Base-by-base conservation (phyloP, 345 rosid genomes). In the Carallia pectinifolia region DNA sequence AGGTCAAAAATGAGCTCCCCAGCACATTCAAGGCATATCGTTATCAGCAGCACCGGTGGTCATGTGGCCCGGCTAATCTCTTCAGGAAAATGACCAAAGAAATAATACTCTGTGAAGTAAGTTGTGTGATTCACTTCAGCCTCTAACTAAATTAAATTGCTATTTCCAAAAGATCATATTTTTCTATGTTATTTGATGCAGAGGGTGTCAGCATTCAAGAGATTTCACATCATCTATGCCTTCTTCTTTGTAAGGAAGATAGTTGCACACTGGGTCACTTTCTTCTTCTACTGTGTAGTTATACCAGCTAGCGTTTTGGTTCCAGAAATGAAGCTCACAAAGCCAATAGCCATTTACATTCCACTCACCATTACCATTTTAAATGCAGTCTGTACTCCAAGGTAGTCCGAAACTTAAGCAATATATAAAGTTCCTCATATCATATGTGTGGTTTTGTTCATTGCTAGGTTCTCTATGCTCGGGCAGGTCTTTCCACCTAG, bases 1-100 rank as follows among this genome's bases (percentile, higher is more conserved):
- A 85, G 83, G 84, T 82, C 17, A 84, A 75, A 68, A 82, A 77
- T 77, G 92, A 85, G 77, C 80, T 87, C n/a, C 89, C 89, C 4
- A 82, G 88, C 65, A 82, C 88, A 53, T 81, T 84, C 83, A 81
- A 82, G 58, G 82, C 89, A 13, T 79, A 78, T 53, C 69, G 85
- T 52, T 77, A 48, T 72, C 89, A 85, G 78, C 84, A 84, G 76
- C 88, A 82, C 68, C 76, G 86, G 9, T 82, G 86, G 89, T 80
- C 89, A n/a, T 83, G 89, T 64, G 86, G 85, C 36, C 91, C 87
- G 2, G 83, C 86, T 34, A 85, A 85, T 79, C 83, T 85, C 56
- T 84, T 87, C 80, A 69, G 81, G 64, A 87, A 85, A 76, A 82
- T 83, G 84, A 82, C 82, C 67, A 81, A 62, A 79, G 77, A 85